Evolutionary conservation across 257 asterid species (phyloP), one percentile per base, ranked within the genome.

Genomic region (Mentha longifolia): DNA sequence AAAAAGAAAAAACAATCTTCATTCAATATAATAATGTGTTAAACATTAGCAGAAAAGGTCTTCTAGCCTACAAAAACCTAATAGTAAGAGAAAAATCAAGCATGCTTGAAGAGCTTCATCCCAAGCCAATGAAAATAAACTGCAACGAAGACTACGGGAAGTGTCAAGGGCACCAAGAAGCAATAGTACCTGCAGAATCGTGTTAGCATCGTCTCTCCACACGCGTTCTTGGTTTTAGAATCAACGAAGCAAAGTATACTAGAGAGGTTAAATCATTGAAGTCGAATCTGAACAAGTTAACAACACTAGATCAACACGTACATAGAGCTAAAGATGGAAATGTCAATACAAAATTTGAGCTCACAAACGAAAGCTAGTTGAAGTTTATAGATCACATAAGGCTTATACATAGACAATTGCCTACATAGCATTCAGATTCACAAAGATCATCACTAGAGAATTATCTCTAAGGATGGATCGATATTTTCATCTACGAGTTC

Each of bases 81-180:
- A 41, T 13, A 41, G 15, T 13, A 16, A 14, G 5, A 46, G 15
- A 14, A 47, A 47, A 47, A 47, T 47, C 54, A 47, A 47, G 54
- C 16, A 47, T 47, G 54, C 54, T 47, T 47, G 54, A 47, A 47
- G 22, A 47, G 54, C 54, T 47, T 47, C 54, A 47, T 47, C 17
- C 54, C 54, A 3, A 47, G 54, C 54, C 54, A 47, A 7, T 47
- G 22, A 47, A 47, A 47, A n/a, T 47, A 47, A 15, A 47, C 54
- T 47, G 54, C 54, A 47, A 47, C 54, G 54, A 47, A 17, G 20
- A 47, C 54, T 15, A 47, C 8, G 22, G 54, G 54, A 47, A 47
- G 54, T 6, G 54, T 47, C 54, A 47, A 47, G 54, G 54, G 54
- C 54, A 47, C 54, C 54, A 47, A 47, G 54, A 47, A 47, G 54